Percentiles rank a stretch among this genome's conserved stretches.
phyloP scores from a whole-genome alignment of 345 rosid genomes.

The Salix dunnii region DNA sequence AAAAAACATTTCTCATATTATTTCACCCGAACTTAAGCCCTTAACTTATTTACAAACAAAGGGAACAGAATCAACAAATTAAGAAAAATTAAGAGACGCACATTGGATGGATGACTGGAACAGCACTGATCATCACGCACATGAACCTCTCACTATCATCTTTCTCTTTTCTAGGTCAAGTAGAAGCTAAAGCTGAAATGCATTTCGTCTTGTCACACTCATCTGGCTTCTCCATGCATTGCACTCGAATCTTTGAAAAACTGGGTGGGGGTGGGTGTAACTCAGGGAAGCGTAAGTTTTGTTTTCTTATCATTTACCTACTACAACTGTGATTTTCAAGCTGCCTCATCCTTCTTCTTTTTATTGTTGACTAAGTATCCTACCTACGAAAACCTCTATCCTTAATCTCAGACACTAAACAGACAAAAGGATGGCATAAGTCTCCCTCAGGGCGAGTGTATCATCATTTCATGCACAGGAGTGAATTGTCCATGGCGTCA shows the following conservation, averaged over 20 bases:
- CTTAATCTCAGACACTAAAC: not conserved
- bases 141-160: not conserved
- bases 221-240: slow-evolving; percentile 37
- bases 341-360: not conserved
- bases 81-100: too few species aligned
- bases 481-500: not conserved
- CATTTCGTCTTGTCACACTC: slow-evolving; percentile 40
- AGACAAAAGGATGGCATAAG: not conserved
- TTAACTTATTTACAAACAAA: too few species aligned
- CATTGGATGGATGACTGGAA: too few species aligned
- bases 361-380: slow-evolving; percentile 26
- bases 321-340: slow-evolving; percentile 29
- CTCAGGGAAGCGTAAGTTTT: slow-evolving; percentile 15
- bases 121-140: not conserved
- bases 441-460: not conserved
- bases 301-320: slow-evolving; percentile 33
- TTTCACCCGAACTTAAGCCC: too few species aligned
- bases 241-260: slow-evolving; percentile 55
- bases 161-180: slow-evolving; percentile 6
- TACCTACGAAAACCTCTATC: not conserved
- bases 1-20: too few species aligned
- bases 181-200: slow-evolving; percentile 25
- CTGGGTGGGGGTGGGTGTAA: not conserved
- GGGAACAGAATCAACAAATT: too few species aligned
- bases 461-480: not conserved